Conservation (phyloP, 2,329 filamentous ascomycete species). For the Cladophialophora carrionii region DNA sequence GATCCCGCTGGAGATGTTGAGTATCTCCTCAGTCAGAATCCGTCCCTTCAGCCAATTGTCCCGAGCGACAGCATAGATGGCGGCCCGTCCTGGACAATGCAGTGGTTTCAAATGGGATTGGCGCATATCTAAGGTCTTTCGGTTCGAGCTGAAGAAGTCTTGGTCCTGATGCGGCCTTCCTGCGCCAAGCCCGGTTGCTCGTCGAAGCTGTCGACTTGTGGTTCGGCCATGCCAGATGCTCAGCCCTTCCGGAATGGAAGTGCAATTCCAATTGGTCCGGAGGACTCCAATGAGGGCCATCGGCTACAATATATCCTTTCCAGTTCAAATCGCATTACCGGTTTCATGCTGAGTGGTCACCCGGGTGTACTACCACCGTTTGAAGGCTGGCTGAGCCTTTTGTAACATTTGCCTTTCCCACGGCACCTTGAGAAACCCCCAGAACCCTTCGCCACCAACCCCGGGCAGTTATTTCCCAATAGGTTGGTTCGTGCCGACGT, state of each 20-base stretch:
- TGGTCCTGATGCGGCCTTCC: background rate
- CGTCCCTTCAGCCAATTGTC: background rate
- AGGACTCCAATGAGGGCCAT: background rate
- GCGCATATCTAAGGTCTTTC: background rate
- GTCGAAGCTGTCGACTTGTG: background rate
- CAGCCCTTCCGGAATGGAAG: conserved; percentile 2
- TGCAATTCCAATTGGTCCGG: conserved; percentile 1
- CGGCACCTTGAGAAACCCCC: background rate
- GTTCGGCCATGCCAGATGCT: conserved; percentile 6
- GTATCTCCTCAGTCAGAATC: background rate
- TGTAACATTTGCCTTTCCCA: conserved; percentile 6
- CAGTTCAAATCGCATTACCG: background rate
- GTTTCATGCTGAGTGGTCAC: background rate
- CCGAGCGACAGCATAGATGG: background rate
- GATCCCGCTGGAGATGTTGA: background rate
- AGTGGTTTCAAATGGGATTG: background rate
- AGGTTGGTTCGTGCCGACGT: background rate
- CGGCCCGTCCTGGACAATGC: background rate
- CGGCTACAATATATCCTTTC: conserved; percentile 11
- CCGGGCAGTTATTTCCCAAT: background rate
- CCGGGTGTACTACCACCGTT: background rate
- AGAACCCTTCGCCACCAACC: background rate
- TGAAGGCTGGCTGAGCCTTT: conserved; percentile 10
- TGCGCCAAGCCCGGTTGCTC: background rate
- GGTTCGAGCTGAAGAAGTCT: background rate